These are phyloP conservation scores for Macrolepiota fuliginosa DNA, from an alignment of 768 basidiomycete genomes.

Conservation along the genomic window DNA sequence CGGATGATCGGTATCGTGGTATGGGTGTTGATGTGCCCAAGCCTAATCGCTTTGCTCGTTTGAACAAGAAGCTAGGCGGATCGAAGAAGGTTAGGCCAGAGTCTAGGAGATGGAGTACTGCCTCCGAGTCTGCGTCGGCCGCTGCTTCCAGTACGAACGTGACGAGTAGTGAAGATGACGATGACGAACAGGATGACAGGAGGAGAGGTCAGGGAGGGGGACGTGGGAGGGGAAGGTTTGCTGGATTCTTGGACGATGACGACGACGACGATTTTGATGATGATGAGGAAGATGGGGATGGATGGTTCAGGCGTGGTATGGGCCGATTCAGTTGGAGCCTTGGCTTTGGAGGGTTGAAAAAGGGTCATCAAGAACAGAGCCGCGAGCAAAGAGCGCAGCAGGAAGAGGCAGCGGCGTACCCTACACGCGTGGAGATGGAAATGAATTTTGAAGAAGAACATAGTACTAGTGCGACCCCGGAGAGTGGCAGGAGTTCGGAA, in stretches of 20 bases:
- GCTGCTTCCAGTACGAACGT: background rate
- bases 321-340: constrained; percentile 25
- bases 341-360: constrained; percentile 13
- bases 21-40: constrained; percentile 38
- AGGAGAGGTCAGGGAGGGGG: constrained; percentile 9
- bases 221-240: constrained; percentile 8
- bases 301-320: constrained; percentile 26
- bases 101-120: constrained; percentile 6
- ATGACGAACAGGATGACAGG: constrained; percentile 21
- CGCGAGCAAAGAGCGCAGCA: constrained; percentile 17
- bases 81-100: constrained; percentile 8
- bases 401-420: constrained; percentile 34
- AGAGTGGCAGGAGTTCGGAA: constrained; percentile 13
- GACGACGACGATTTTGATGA: constrained; percentile 22
- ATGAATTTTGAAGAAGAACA: constrained; percentile 23
- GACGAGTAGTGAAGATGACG: constrained; percentile 19
- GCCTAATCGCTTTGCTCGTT: constrained; percentile 31
- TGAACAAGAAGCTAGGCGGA: constrained; percentile 24
- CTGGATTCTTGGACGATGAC: constrained; percentile 2
- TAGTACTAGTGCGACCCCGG: constrained; percentile 12
- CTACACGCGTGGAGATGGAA: constrained; percentile 39
- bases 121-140: background rate
- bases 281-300: constrained; percentile 26
- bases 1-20: constrained; percentile 37
- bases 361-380: constrained; percentile 8